Evolutionary conservation across 129 eudicot species (phyloP).

Genomic region (Centella asiatica): DNA sequence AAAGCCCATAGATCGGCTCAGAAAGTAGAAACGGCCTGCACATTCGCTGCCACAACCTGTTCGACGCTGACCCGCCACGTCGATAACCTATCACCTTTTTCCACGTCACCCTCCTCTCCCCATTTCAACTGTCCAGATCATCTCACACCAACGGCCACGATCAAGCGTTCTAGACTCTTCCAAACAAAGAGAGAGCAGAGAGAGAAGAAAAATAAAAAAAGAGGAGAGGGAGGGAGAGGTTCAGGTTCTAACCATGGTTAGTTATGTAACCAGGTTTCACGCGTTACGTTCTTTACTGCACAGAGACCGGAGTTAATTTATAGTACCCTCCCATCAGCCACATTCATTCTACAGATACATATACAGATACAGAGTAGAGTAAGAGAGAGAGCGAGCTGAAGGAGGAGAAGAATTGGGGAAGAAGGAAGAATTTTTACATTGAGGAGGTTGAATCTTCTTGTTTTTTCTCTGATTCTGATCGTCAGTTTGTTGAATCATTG

Average conservation of each 20-base stretch:
- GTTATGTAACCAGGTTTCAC: slow-evolving; percentile 8
- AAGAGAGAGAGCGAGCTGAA: background rate
- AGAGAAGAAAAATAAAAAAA: background rate
- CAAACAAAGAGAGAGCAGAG: background rate
- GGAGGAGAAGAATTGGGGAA: background rate
- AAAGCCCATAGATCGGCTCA: slow-evolving; percentile 1
- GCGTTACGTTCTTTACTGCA: background rate
- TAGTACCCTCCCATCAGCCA: too few species aligned
- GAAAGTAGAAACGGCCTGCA: slow-evolving; percentile 11
- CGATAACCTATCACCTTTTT: slow-evolving; percentile 9
- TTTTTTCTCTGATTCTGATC: background rate
- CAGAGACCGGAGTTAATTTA: slow-evolving; percentile 1
- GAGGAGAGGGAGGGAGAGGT: background rate
- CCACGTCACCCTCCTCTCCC: slow-evolving; percentile 14
- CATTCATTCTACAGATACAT: background rate
- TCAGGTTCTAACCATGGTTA: background rate
- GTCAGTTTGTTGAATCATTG: background rate
- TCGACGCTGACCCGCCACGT: slow-evolving; percentile 22
- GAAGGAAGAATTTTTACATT: background rate
- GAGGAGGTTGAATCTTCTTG: background rate
- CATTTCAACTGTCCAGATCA: slow-evolving; percentile 10
- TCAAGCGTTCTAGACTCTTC: slow-evolving; percentile 26
- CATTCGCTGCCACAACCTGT: slow-evolving; percentile 14
- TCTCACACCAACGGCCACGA: slow-evolving; percentile 15
- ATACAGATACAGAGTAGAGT: background rate